A percentile compares a stretch with the other conserved stretches of the same genome.
These are phyloP conservation scores for Malassezia cuniculi DNA, from an alignment of 1,284 basidiomycete species.

Conservation along the genomic window DNA sequence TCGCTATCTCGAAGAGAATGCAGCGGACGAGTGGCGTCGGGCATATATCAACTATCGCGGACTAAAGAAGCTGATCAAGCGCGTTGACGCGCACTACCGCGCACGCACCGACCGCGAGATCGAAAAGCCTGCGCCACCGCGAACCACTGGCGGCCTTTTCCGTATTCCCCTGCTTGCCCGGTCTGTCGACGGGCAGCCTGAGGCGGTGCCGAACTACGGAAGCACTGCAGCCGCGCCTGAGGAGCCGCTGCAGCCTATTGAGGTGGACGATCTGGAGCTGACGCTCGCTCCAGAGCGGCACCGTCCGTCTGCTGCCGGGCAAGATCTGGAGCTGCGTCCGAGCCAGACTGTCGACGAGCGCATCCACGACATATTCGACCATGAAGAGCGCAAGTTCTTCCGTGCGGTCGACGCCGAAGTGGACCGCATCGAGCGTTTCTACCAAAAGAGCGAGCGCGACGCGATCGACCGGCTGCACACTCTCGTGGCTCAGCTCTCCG, in stretches of 20 bases:
- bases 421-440: slow-evolving; percentile 52
- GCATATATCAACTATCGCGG: slow-evolving; percentile 45
- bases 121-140: not conserved
- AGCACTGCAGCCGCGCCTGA: no score
- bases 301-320: no score
- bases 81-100: slow-evolving; percentile 24
- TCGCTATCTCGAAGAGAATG: slow-evolving; percentile 37
- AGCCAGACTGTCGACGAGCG: slow-evolving; percentile 13
- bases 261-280: no score
- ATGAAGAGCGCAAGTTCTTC: slow-evolving; percentile 59
- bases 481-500: slow-evolving; percentile 58
- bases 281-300: no score
- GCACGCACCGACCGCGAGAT: slow-evolving; percentile 1
- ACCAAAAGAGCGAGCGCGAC: slow-evolving; percentile 59
- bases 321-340: not conserved
- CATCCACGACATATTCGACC: slow-evolving; percentile 50
- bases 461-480: slow-evolving; percentile 51
- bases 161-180: no score
- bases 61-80: slow-evolving; percentile 46
- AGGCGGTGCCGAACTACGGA: slow-evolving; percentile 2
- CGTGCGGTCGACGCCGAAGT: slow-evolving; percentile 25
- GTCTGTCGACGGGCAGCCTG: no score
- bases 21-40: slow-evolving; percentile 40
- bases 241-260: not conserved
- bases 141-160: no score